These are phyloP conservation scores for Candida insectalens DNA, from an alignment of 805 yeast genomes.

Conservation along the genomic window DNA sequence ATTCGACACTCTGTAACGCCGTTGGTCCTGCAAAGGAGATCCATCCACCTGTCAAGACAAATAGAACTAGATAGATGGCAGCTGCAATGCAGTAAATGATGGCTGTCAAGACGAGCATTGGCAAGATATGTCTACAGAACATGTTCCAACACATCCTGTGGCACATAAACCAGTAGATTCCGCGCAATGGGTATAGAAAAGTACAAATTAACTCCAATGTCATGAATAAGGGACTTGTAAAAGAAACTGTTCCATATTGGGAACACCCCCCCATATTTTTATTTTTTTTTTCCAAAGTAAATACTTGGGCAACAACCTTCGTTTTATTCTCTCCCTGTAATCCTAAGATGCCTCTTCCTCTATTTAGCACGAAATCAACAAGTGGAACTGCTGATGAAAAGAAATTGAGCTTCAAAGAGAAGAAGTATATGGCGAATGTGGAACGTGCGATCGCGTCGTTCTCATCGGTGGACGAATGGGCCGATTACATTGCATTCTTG, in stretches of 20 bases:
- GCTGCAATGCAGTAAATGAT: slow-evolving; percentile 12
- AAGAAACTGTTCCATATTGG: too few relatives aligned
- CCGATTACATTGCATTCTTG: slow-evolving; percentile 88
- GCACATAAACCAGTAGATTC: slow-evolving; percentile 15
- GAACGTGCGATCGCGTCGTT: slow-evolving; percentile 67
- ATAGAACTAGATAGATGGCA: slow-evolving; percentile 7
- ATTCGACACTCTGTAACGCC: slow-evolving; percentile 22
- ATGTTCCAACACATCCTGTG: slow-evolving; percentile 18
- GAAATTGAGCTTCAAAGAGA: slow-evolving; percentile 49
- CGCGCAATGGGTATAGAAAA: slow-evolving; percentile 9
- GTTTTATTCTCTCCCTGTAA: not conserved
- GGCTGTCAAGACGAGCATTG: slow-evolving; percentile 13
- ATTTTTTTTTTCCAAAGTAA: not conserved
- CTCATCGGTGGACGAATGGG: slow-evolving; percentile 91
- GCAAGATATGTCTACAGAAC: slow-evolving; percentile 14
- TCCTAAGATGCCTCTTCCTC: slow-evolving; percentile 20
- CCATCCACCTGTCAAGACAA: slow-evolving; percentile 17
- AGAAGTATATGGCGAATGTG: slow-evolving; percentile 55
- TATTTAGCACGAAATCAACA: slow-evolving; percentile 11
- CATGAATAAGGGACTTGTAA: too few relatives aligned
- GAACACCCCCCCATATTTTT: too few relatives aligned
- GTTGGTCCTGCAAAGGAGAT: slow-evolving; percentile 15
- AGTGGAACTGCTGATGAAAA: slow-evolving; percentile 13
- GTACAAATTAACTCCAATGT: not conserved
- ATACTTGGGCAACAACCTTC: not conserved